Base-by-base conservation (phyloP, 371 early-diverging fungal species). In the Mortierella sp. region DNA sequence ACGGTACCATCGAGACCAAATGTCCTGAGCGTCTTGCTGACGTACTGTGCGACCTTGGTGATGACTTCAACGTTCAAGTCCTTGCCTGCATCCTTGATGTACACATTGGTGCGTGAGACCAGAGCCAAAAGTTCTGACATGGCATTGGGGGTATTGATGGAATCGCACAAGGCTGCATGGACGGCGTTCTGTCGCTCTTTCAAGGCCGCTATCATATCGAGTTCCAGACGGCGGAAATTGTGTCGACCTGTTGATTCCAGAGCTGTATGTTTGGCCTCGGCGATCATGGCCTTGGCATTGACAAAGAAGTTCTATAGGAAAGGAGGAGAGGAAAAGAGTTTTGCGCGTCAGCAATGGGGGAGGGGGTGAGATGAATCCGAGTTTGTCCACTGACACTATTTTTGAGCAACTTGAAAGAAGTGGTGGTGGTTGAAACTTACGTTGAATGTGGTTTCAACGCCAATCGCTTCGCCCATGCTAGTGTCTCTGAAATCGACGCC, bases 141-240 rank as follows among this genome's bases (percentile, higher is more conserved):
- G 8, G 91, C 98, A 8, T 67, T 59, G 7, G 96, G 91, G 18
- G 98, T 99, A 78, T 99, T 92, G 81, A 99, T 93, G 34, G 94
- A 95, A 74, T 99, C 98, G 82, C 93, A 92, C 52, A 99, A 89
- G 18, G 98, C 94, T 6, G 80, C 87, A 73, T 98, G 96, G 26
- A 97, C 90, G 45, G 80, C 83, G 47, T 67, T 80, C 79, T 94
- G 91, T 43, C 86, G 83, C 19, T 82, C 81, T 7, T 72, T 79
- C 52, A 96, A 79, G 12, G 68, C 65, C 16, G 27, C 58, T 38
- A 70, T 57, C 67, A 72, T 72, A 24, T 72, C 66, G 18, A 64
- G 55, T 80, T 96, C 97, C 5, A 82, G 78, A 24, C 84, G 83
- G 47, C 86, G 82, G 82, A 85, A 94, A 47, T 89, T 89, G 80